Evolutionary conservation across 108 stramenopile species (phyloP).

Genomic region (Phaeodactylum tricornutum): DNA sequence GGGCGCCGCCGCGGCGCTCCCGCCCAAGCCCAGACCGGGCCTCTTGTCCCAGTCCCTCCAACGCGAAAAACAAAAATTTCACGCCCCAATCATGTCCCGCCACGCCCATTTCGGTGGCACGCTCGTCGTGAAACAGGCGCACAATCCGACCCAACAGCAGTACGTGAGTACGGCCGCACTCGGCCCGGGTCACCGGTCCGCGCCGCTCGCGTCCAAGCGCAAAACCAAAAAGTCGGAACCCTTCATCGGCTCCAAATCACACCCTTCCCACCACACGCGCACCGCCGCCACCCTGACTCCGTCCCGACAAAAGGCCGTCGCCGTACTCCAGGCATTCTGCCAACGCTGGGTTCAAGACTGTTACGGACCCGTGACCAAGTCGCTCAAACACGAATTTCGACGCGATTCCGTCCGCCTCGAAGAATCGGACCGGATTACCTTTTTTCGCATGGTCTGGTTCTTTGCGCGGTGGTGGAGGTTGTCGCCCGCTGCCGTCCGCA

Average conservation of each 20-base stretch:
- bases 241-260: not conserved
- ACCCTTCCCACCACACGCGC: not conserved
- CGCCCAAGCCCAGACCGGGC: constrained; percentile 1
- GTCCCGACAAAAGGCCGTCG: constrained; percentile 33
- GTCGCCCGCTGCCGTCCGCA: constrained; percentile 5
- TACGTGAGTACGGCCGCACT: not conserved
- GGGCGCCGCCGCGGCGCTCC: constrained; percentile 11
- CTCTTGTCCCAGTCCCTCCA: constrained; percentile 14
- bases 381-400: constrained; percentile 84
- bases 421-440: constrained; percentile 62
- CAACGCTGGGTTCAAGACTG: constrained; percentile 51
- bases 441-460: constrained; percentile 79
- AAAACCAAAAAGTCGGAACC: not conserved
- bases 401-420: constrained; percentile 74
- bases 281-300: too few relatives aligned
- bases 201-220: not conserved
- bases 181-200: not conserved
- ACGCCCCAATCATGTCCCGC: constrained; percentile 18
- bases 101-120: constrained; percentile 85
- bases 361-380: constrained; percentile 85
- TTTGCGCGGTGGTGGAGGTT: constrained; percentile 77
- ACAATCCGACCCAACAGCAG: constrained; percentile 1
- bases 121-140: constrained; percentile 23
- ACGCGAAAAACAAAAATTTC: constrained; percentile 38
- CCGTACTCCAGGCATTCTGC: constrained; percentile 58